These are phyloP conservation scores for Debaryomyces hansenii DNA, from an alignment of 805 yeast genomes.

Conservation along the genomic window DNA sequence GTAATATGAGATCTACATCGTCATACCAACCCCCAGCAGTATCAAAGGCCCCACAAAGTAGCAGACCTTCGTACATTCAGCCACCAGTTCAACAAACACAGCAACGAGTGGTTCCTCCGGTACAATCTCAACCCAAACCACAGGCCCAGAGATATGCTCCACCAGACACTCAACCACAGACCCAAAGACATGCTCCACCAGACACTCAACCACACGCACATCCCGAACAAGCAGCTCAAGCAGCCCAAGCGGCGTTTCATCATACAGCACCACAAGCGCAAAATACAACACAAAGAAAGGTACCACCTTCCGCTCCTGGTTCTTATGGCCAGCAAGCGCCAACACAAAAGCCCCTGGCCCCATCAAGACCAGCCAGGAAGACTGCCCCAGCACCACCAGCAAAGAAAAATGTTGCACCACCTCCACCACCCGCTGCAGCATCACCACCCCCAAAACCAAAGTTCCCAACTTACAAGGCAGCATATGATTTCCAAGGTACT, in stretches of 20 bases:
- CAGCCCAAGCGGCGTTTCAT: slow-evolving; percentile 5
- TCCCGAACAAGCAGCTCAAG: slow-evolving; percentile 4
- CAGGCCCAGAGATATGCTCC: slow-evolving; percentile 3
- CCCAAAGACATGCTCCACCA: no score
- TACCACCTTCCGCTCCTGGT: slow-evolving; percentile 14
- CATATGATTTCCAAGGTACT: slow-evolving; percentile 86
- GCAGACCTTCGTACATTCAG: slow-evolving; percentile 2
- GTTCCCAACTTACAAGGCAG: slow-evolving; percentile 78
- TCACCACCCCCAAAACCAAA: slow-evolving; percentile 55
- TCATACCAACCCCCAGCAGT: neutral
- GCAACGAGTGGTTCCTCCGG: slow-evolving; percentile 17
- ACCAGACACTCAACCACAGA: neutral
- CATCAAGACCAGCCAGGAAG: slow-evolving; percentile 29
- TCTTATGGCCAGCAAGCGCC: slow-evolving; percentile 1
- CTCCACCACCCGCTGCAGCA: slow-evolving; percentile 49
- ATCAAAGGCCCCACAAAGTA: slow-evolving; percentile 13
- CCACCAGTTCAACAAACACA: slow-evolving; percentile 16
- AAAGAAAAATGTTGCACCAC: slow-evolving; percentile 29
- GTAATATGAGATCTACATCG: slow-evolving; percentile 7
- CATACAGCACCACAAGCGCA: slow-evolving; percentile 7
- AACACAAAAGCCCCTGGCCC: slow-evolving; percentile 17
- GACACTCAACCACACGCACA: neutral
- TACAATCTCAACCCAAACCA: slow-evolving; percentile 16
- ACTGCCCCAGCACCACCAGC: slow-evolving; percentile 66
- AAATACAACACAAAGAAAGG: slow-evolving; percentile 8